These are phyloP conservation scores for Phytophthora cactorum DNA, from an alignment of 352 stramenopile species.

Conservation along the genomic window DNA sequence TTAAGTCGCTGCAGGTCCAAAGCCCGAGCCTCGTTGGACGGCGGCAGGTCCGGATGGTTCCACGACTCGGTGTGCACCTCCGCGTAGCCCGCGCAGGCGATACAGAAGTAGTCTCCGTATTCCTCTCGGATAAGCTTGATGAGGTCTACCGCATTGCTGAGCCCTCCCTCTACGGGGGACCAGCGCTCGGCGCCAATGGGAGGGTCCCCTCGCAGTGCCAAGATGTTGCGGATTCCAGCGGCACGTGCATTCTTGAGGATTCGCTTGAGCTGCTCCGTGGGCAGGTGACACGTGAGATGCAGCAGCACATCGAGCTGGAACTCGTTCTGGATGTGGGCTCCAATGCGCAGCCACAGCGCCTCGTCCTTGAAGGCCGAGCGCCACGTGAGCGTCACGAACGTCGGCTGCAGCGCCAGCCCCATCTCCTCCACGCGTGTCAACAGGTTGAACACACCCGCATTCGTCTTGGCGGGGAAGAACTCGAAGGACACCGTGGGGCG, in stretches of 20 bases:
- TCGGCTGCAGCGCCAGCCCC: conserved; percentile 82
- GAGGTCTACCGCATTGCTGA: conserved; percentile 96
- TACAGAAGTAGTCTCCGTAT: conserved; percentile 97
- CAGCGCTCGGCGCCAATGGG: conserved; percentile 91
- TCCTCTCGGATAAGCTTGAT: conserved; percentile 97
- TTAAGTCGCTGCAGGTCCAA: conserved; percentile 98
- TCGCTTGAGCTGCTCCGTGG: conserved; percentile 63
- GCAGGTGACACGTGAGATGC: conserved; percentile 83
- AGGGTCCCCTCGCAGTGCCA: conserved; percentile 97
- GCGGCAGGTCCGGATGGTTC: conserved; percentile 85
- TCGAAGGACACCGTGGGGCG: conserved; percentile 84
- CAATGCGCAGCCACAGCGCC: conserved; percentile 90
- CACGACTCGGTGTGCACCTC: conserved; percentile 91
- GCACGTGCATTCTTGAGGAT: conserved; percentile 74
- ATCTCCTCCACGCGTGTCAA: conserved; percentile 88
- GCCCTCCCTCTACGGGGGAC: conserved; percentile 86
- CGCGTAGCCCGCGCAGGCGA: conserved; percentile 97
- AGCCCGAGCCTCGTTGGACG: conserved; percentile 71
- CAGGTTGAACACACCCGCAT: conserved; percentile 86
- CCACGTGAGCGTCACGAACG: conserved; percentile 92
- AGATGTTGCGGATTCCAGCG: conserved; percentile 97
- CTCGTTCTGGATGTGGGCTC: conserved; percentile 86
- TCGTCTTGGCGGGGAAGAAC: conserved; percentile 90
- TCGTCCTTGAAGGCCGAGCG: conserved; percentile 91
- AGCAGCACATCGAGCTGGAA: conserved; percentile 87